phyloP scores from a whole-genome alignment of 495 filamentous ascomycete species.

The Hypomontagnella monticulosa region DNA sequence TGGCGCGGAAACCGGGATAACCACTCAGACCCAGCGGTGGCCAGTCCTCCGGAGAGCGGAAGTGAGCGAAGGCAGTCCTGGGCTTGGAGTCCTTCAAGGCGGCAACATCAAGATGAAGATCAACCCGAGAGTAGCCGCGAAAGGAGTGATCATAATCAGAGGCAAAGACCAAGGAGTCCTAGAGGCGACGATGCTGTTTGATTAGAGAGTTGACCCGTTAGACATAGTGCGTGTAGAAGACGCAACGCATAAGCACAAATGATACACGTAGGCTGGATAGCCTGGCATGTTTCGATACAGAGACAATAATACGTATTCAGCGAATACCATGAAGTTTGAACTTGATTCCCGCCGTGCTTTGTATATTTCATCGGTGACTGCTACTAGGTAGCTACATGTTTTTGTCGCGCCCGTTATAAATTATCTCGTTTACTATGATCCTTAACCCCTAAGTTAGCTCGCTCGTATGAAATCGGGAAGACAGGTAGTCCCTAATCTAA shows the following conservation, averaged over 20 bases:
- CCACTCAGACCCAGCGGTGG: slow-evolving; percentile 29
- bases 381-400: not conserved
- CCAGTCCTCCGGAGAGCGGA: slow-evolving; percentile 29
- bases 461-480: not conserved
- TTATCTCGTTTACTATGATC: too few species aligned
- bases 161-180: slow-evolving; percentile 14
- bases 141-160: slow-evolving; percentile 21
- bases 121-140: slow-evolving; percentile 16
- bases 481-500: not conserved
- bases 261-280: slow-evolving; percentile 35
- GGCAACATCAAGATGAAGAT: slow-evolving; percentile 10
- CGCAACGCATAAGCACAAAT: slow-evolving; percentile 10
- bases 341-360: not conserved
- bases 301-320: slow-evolving; percentile 26
- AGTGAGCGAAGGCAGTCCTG: slow-evolving; percentile 24
- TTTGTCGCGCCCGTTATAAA: too few species aligned
- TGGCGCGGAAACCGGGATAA: slow-evolving; percentile 44
- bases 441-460: too few species aligned
- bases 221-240: slow-evolving; percentile 19
- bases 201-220: slow-evolving; percentile 16
- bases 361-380: not conserved
- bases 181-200: slow-evolving; percentile 45
- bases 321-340: not conserved
- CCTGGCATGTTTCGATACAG: slow-evolving; percentile 15
- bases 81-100: slow-evolving; percentile 26